These are phyloP conservation scores for Starmera dryadoides DNA, from an alignment of 805 yeast genomes.

Conservation along the genomic window DNA sequence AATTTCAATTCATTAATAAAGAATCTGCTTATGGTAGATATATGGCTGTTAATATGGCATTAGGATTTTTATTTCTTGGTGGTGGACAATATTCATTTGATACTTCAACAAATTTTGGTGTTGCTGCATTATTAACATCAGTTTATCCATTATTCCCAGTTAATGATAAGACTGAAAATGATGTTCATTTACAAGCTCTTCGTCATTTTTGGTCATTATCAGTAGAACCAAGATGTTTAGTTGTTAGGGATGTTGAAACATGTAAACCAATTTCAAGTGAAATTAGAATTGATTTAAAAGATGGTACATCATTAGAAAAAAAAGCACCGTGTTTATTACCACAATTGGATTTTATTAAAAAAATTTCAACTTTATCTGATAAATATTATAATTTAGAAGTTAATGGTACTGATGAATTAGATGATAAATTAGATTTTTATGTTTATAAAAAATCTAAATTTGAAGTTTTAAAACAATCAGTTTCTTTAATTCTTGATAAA, in stretches of 20 bases:
- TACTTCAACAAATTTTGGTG: slow-evolving; percentile 47
- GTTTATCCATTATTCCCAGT: slow-evolving; percentile 70
- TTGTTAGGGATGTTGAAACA: slow-evolving; percentile 62
- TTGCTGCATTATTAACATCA: slow-evolving; percentile 65
- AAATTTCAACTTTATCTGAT: slow-evolving; percentile 37
- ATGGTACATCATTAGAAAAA: slow-evolving; percentile 28
- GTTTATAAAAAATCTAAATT: slow-evolving; percentile 36
- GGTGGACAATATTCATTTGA: slow-evolving; percentile 87
- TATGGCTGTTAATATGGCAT: slow-evolving; percentile 70
- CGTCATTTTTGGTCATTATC: slow-evolving; percentile 89
- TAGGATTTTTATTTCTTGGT: slow-evolving; percentile 85
- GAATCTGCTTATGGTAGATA: slow-evolving; percentile 56
- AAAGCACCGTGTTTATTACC: slow-evolving; percentile 70
- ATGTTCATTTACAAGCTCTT: slow-evolving; percentile 73
- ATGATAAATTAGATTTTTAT: slow-evolving; percentile 26
- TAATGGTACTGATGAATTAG: slow-evolving; percentile 28
- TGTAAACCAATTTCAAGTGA: slow-evolving; percentile 45
- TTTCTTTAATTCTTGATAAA: slow-evolving; percentile 17
- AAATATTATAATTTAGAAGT: slow-evolving; percentile 46
- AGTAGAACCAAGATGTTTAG: slow-evolving; percentile 74
- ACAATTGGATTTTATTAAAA: slow-evolving; percentile 38
- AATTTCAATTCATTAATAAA: slow-evolving; percentile 8
- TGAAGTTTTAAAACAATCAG: slow-evolving; percentile 26
- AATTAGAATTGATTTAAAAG: slow-evolving; percentile 25
- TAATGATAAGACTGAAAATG: slow-evolving; percentile 31